phyloP scores from a whole-genome alignment of 2,329 filamentous ascomycete genomes.

The Arthrobotrys musiformis region DNA sequence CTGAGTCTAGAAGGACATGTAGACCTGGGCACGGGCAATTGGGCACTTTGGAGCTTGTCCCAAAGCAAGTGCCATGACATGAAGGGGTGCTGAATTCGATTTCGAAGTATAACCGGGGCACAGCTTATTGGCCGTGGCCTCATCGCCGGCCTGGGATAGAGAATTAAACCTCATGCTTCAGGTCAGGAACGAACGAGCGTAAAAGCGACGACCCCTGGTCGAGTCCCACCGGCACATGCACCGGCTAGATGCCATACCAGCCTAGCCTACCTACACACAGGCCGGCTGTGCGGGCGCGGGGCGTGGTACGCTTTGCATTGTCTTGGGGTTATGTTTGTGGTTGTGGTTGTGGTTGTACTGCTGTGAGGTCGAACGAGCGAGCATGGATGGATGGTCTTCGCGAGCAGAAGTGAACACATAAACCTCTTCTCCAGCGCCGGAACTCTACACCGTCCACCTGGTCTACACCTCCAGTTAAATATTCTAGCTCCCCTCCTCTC shows the following conservation, averaged over 20 bases:
- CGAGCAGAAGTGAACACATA: conserved; percentile 52
- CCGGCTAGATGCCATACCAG: not conserved
- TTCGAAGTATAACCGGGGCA: conserved; percentile 10
- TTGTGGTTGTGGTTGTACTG: too few species aligned
- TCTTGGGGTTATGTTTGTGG: too few species aligned
- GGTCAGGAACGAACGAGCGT: not conserved
- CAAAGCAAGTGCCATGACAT: not conserved
- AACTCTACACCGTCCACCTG: conserved; percentile 15
- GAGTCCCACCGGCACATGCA: conserved; percentile 1
- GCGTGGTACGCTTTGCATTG: conserved; percentile 16
- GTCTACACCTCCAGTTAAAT: conserved; percentile 30
- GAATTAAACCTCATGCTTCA: not conserved
- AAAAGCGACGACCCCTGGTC: conserved; percentile 9
- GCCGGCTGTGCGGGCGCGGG: conserved; percentile 35
- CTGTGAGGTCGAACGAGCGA: conserved; percentile 7
- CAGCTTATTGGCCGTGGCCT: conserved; percentile 14
- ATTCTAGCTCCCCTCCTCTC: conserved; percentile 34
- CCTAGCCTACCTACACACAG: not conserved
- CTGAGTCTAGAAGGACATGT: not conserved
- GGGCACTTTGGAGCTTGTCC: not conserved
- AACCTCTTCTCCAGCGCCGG: conserved; percentile 43
- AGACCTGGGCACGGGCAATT: conserved; percentile 29
- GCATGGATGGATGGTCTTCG: conserved; percentile 19
- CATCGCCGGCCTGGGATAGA: not conserved
- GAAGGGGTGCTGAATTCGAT: not conserved